Base-by-base conservation (phyloP, 148 eudicot species). In the Vaccinium macrocarpon region DNA sequence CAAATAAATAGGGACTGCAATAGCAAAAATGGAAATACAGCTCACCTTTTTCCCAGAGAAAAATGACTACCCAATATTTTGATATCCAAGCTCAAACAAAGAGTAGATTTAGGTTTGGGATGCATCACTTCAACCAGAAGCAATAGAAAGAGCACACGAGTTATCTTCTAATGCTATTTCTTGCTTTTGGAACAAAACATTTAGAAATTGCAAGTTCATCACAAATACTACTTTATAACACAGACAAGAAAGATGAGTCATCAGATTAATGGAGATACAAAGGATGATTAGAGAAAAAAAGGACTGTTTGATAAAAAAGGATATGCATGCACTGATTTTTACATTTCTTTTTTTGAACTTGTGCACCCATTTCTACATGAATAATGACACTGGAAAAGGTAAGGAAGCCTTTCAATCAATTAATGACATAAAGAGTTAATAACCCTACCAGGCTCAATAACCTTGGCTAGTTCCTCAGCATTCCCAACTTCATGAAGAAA, bases 401-500 rank as follows among this genome's bases (percentile, higher is more conserved):
- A 59, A 38, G 18, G 73, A 68, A 70, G 76, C 64, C 53, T 56
- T 86, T 23, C 78, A 51, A 52, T 57, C 12, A 82, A 25, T 56
- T 32, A 38, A 83, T 53, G 25, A 62, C 76, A 81, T 50, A 21
- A 73, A 62, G 18, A 80, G 27, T 12, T 77, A 15, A 12, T 59
- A 79, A 52, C 46, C 89, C 83, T 91, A 95, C 99, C 98, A 77
- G 93, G 94, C 70, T 90, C 95, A 77, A 96, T 86, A 84, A 81
- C 86, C 88, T 92, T 92, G 83, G 93, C 90, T 72, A 94, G 89
- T 82, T 93, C 94, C 86, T 94, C 98, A 49, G 99, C 99, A 85
- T 88, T 89, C 55, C 85, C 95, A 78, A 96, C 93, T 91, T 94
- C 99, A 53, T 80, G 71, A 75, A 93, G 93, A 89, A 96, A 96